Evolutionary conservation across 805 yeast genomes (phyloP), one percentile per base, ranked within the genome.

Genomic region (Yamadazyma sp.): DNA sequence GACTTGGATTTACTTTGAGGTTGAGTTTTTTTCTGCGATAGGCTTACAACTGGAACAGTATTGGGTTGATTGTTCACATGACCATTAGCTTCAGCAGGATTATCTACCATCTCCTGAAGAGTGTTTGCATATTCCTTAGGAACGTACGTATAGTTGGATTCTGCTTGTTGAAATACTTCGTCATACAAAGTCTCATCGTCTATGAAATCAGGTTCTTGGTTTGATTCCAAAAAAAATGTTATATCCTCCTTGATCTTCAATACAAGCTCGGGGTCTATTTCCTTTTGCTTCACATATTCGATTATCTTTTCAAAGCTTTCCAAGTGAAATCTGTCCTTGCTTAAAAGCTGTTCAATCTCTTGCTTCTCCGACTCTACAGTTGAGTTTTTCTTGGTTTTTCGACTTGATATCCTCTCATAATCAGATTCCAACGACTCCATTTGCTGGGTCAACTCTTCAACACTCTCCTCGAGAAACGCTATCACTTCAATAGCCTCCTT

Each of bases 181-280:
- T 69, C 74, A 44, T 67, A 69, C 25, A 68, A 52, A 7, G 67
- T 53, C 8, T 62, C 65, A 42, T 67, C 73, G 41, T 57, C 60
- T 5, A 57, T 46, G 33, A 60, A 60, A 32, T 58, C 67, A 9
- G 67, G 64, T 23, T 67, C 72, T 27, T 62, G 68, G 36, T 59
- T 61, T 3, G 64, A 55, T 32, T 62, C 64, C 23, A 67, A 53
- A 38, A 60, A 67, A 37, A 59, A 60, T 21, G 45, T 62, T 37
- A 69, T 52, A 47, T 69, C 73, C 12, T 66, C 72, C 40, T 64
- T 60, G 24, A 69, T 63, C 23, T 60, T 53, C 52, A 54, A 53
- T 10, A 63, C 51, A 32, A 59, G 47, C 21, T 59, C 61, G 16
- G 62, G 57, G 37, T 61, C 59, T 6, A 64, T 46, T 32, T 51